These are phyloP conservation scores for Fusarium sp. DNA, from an alignment of 2,329 filamentous ascomycete genomes.

Conservation along the genomic window DNA sequence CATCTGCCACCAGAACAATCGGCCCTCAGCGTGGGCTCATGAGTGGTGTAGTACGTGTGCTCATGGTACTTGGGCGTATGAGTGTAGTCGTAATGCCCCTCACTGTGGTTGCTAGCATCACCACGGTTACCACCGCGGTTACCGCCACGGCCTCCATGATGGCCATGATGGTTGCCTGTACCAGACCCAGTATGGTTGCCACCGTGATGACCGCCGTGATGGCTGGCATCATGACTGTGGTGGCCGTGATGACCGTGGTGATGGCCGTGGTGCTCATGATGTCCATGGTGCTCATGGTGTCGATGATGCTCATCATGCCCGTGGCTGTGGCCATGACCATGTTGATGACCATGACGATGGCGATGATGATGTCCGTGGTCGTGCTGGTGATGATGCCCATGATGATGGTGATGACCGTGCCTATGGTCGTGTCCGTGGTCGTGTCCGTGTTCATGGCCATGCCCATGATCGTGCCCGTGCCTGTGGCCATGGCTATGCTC, in stretches of 20 bases:
- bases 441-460: neutral
- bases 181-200: neutral
- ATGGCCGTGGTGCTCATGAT: slow-evolving; percentile 1
- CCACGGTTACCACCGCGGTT: neutral
- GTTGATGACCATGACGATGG: neutral
- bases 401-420: neutral
- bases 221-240: neutral
- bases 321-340: neutral
- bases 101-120: slow-evolving; percentile 2
- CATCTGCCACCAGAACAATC: slow-evolving; percentile 36
- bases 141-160: neutral
- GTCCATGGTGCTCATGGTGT: slow-evolving; percentile 9
- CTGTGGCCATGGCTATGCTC: neutral
- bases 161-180: neutral
- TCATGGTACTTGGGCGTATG: slow-evolving; percentile 25
- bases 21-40: slow-evolving; percentile 28
- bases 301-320: neutral
- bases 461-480: neutral
- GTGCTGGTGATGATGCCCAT: neutral
- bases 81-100: slow-evolving; percentile 27
- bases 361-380: neutral
- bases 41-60: slow-evolving; percentile 16
- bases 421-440: neutral
- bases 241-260: slow-evolving; percentile 1
- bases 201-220: slow-evolving; percentile 1